phyloP scores from a whole-genome alignment of 2,329 filamentous ascomycete species.

The Dryadomyces quercivorus region DNA sequence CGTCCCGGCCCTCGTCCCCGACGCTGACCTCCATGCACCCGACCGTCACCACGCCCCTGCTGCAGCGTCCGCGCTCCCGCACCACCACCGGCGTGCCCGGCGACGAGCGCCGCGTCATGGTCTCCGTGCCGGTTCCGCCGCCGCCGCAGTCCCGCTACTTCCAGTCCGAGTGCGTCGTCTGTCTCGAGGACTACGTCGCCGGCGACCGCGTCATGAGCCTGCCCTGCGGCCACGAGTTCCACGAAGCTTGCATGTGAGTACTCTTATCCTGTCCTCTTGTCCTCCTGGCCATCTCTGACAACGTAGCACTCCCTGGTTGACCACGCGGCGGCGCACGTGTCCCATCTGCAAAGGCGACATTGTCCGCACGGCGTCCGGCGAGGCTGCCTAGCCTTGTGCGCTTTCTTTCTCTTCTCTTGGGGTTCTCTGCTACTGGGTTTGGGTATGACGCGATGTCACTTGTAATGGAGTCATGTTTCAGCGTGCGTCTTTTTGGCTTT shows the following conservation, averaged over 20 bases:
- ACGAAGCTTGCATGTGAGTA: conserved; percentile 92
- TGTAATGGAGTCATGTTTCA: background rate
- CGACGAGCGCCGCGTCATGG: conserved; percentile 30
- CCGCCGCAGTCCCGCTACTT: conserved; percentile 22
- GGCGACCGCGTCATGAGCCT: conserved; percentile 93
- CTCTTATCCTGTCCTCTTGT: background rate
- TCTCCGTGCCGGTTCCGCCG: conserved; percentile 28
- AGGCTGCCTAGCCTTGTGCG: background rate
- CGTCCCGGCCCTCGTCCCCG: conserved; percentile 48
- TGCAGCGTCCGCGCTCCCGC: conserved; percentile 56
- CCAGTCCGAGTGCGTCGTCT: conserved; percentile 86
- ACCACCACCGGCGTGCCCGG: conserved; percentile 51
- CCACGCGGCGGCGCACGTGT: conserved; percentile 88
- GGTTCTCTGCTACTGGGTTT: background rate
- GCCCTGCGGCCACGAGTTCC: conserved; percentile 95
- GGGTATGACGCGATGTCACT: background rate
- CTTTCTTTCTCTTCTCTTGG: background rate
- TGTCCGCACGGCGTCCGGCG: conserved; percentile 36
- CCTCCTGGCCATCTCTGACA: conserved; percentile 2
- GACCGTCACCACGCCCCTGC: conserved; percentile 67
- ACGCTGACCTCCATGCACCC: conserved; percentile 32
- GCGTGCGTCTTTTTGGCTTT: background rate
- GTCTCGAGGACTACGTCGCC: conserved; percentile 90
- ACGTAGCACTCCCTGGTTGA: conserved; percentile 83
- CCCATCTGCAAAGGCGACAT: conserved; percentile 98